Percentiles rank a stretch among this genome's conserved stretches.
phyloP scores from a whole-genome alignment of 495 filamentous ascomycete genomes.

The Melanomma pulvis-pyrius region DNA sequence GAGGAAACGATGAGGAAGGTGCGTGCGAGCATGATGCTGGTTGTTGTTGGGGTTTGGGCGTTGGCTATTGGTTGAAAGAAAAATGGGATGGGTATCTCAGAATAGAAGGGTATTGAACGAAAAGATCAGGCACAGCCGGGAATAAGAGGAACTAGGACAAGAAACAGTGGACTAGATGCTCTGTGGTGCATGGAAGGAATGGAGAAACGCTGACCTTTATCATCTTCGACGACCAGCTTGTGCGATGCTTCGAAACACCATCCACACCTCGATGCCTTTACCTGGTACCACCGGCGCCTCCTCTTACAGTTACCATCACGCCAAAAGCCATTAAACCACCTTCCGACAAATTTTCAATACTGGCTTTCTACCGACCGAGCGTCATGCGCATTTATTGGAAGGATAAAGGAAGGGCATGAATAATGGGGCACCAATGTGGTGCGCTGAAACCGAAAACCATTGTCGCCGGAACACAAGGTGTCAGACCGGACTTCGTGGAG shows the following conservation, averaged over 20 bases:
- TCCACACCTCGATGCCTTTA: background rate
- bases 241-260: constrained; percentile 16
- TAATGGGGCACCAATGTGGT: background rate
- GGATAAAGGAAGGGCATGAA: constrained; percentile 3
- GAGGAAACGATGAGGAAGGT: constrained; percentile 1
- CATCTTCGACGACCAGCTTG: background rate
- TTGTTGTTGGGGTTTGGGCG: background rate
- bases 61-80: background rate
- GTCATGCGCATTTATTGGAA: background rate
- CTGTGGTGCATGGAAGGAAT: background rate
- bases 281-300: background rate
- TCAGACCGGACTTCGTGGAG: constrained; percentile 6
- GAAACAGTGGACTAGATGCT: background rate
- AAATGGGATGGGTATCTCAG: background rate
- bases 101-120: background rate
- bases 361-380: background rate
- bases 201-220: constrained; percentile 6
- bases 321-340: background rate
- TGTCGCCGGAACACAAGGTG: background rate
- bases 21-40: background rate
- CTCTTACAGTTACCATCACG: background rate
- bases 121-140: background rate
- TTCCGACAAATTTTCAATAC: background rate
- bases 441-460: constrained; percentile 1
- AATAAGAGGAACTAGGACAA: background rate